Percentiles rank a stretch among this genome's conserved stretches.
Evolutionary conservation across 2,329 filamentous ascomycete species (phyloP).

Genomic region (Emydomyces testavorans): DNA sequence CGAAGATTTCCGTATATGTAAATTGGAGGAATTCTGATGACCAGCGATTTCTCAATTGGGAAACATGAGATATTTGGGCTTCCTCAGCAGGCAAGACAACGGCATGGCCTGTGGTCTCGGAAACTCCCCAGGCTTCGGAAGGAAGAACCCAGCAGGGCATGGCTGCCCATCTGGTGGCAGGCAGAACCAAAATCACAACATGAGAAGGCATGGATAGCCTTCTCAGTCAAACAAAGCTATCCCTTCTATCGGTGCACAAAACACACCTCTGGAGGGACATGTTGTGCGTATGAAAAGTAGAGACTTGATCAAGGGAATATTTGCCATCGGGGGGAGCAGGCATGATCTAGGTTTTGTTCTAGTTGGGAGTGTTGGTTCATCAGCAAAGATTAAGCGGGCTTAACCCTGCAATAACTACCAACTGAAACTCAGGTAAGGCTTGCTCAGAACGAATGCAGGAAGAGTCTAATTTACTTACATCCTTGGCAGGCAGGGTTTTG

Average conservation of each 20-base stretch:
- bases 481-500: slow-evolving; percentile 5
- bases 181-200: slow-evolving; percentile 1
- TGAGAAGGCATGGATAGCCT: neutral
- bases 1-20: too few species aligned
- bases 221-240: neutral
- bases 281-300: neutral
- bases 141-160: neutral
- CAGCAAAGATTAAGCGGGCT: neutral
- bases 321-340: slow-evolving; percentile 4
- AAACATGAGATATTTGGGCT: too few species aligned
- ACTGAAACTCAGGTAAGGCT: neutral
- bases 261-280: too few species aligned
- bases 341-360: neutral
- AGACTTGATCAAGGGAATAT: too few species aligned
- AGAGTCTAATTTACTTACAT: slow-evolving; percentile 1
- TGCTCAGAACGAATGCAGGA: neutral
- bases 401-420: slow-evolving; percentile 1
- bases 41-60: too few species aligned
- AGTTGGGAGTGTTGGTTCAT: slow-evolving; percentile 1
- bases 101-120: too few species aligned
- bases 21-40: too few species aligned
- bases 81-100: too few species aligned
- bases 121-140: neutral
- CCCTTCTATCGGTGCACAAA: neutral
- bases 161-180: slow-evolving; percentile 3